Base-by-base conservation (phyloP, 2,329 filamentous ascomycete genomes). In the Colletotrichum cuscutae region DNA sequence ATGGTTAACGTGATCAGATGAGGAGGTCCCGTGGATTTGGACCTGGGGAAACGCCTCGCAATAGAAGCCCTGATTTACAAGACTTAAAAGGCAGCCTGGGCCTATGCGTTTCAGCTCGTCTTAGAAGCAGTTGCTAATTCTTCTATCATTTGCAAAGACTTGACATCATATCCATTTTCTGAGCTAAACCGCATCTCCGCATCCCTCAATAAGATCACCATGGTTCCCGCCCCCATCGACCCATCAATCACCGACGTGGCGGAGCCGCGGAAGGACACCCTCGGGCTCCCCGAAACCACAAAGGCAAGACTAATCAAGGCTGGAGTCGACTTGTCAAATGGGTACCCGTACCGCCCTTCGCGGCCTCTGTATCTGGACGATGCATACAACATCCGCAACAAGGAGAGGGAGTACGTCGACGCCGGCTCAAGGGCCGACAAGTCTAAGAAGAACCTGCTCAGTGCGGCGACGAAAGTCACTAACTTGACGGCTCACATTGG, bases 291-390 rank as follows among this genome's bases (percentile, higher is more conserved):
- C 3, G 85, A 85, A 11, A 76, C 88, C 1, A 83, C 92, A 1
- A 85, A 86, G 1, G 83, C 86, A 61, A 87, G 92, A 4, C 85
- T 94, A 0, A 88, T 90, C 76, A 93, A 92, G 74, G 91, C 91
- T 0, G 92, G 90, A 1, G 87, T 94, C 65, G 91, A 95, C 78
- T 84, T 94, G 2, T 92, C 90, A 1, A 82, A 89, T 1, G 93
- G 92, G 0, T 94, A 94, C 75, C 93, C 93, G 0, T 94, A 94
- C 76, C 89, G 92, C 0, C 92, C 92, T 1, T 87, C 89, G 0
- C 86, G 87, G 60, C 92, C 93, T 0, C 82, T 94, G 1, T 94
- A 91, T 76, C 83, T 94, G 0, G 89, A 95, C 69, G 92, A 94
- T 75, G 90, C 92, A 3, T 90, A 89, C 81, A 89, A 89, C 60